These are phyloP conservation scores for Talaromyces marneffei DNA, from an alignment of 2,329 filamentous ascomycete species.

Conservation along the genomic window DNA sequence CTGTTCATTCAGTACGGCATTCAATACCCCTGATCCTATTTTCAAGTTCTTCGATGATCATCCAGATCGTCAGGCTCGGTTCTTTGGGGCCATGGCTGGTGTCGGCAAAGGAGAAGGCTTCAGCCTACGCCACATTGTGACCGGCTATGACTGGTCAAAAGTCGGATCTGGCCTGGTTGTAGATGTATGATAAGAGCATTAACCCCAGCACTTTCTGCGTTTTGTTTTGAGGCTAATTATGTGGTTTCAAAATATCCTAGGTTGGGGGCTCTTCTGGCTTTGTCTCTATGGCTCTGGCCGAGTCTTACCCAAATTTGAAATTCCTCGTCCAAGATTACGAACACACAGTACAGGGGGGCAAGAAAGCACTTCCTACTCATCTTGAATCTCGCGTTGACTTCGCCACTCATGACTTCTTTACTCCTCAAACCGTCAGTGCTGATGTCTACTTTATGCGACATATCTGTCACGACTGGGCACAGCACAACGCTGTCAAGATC, in stretches of 20 bases:
- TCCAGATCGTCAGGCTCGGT: neutral
- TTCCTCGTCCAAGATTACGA: neutral
- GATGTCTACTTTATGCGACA: slow-evolving; percentile 35
- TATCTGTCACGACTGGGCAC: slow-evolving; percentile 35
- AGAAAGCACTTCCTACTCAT: neutral
- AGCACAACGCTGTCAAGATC: slow-evolving; percentile 25
- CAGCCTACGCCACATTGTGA: neutral
- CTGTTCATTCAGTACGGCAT: too few relatives aligned
- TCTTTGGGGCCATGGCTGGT: neutral
- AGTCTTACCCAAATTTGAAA: neutral
- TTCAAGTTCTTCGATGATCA: too few relatives aligned
- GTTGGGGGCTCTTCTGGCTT: neutral
- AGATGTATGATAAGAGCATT: too few relatives aligned
- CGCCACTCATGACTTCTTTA: slow-evolving; percentile 22
- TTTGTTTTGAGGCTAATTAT: too few relatives aligned
- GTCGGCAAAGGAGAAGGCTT: neutral
- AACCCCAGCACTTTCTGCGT: too few relatives aligned
- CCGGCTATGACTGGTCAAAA: neutral
- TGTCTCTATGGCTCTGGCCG: neutral
- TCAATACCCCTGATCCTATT: too few relatives aligned
- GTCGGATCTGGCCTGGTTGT: neutral
- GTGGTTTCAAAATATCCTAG: too few relatives aligned
- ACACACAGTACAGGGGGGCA: neutral
- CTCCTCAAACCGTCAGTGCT: slow-evolving; percentile 18
- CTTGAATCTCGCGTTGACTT: slow-evolving; percentile 15